These are phyloP conservation scores for Penicillium cataractarum DNA, from an alignment of 495 filamentous ascomycete species.

Conservation along the genomic window DNA sequence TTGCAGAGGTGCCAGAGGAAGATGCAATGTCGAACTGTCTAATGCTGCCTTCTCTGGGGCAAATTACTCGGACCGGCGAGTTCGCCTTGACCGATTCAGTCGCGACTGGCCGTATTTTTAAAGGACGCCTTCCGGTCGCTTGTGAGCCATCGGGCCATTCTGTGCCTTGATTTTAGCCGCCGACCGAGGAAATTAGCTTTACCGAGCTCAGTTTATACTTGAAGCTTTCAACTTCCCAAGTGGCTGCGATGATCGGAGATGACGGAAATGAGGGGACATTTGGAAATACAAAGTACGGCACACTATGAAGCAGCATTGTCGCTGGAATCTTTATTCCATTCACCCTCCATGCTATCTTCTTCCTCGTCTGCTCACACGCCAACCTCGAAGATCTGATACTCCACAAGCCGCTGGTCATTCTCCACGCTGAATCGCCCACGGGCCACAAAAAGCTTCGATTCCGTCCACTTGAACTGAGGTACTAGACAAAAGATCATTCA, in stretches of 20 bases:
- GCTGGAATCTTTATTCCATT: background rate
- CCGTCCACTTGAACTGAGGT: background rate
- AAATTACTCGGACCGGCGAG: slow-evolving; percentile 2
- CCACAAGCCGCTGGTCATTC: background rate
- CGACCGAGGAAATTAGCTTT: background rate
- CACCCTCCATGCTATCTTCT: background rate
- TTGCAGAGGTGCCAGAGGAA: no score
- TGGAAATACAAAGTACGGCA: background rate
- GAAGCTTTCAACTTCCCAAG: background rate
- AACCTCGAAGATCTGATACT: slow-evolving; percentile 1
- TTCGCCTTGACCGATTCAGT: slow-evolving; percentile 16
- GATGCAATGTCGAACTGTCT: no score
- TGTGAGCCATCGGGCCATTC: background rate
- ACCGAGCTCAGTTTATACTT: background rate
- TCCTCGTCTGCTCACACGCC: background rate
- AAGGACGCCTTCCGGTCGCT: background rate
- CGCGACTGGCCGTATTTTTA: background rate
- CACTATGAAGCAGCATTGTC: background rate
- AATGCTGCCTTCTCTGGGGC: no score
- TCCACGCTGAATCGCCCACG: background rate
- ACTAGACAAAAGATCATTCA: background rate
- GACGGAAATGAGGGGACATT: background rate
- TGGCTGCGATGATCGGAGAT: background rate
- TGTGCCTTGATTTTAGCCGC: background rate
- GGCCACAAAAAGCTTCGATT: background rate